A percentile compares a stretch with the other conserved stretches of the same genome.
These are phyloP conservation scores for Avena sativa DNA, from an alignment of 176 grass and related monocot genomes.

Conservation along the genomic window DNA sequence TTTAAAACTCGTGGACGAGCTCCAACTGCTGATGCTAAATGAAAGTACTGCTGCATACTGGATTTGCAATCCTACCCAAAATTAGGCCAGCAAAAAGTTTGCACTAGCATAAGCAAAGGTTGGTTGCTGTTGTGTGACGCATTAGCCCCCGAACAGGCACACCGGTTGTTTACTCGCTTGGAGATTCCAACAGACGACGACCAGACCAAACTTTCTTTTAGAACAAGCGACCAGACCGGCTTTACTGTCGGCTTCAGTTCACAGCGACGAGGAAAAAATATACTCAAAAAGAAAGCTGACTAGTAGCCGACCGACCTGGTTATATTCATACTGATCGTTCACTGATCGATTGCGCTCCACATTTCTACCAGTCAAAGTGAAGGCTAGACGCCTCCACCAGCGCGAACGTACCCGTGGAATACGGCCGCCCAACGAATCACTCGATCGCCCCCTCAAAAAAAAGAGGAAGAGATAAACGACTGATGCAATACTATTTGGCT, in stretches of 20 bases:
- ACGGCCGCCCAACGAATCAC: conserved; percentile 40
- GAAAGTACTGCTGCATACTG: background rate
- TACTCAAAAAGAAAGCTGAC: background rate
- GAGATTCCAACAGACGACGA: conserved; percentile 26
- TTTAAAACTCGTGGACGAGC: too few relatives aligned
- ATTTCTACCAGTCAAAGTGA: conserved; percentile 11
- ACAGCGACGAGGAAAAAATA: background rate
- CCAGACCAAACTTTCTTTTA: background rate
- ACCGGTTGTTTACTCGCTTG: background rate
- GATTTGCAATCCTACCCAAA: background rate
- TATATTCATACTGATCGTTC: conserved; percentile 13
- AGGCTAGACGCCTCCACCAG: conserved; percentile 26
- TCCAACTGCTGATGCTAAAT: background rate
- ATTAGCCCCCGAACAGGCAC: background rate
- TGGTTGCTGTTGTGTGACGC: background rate
- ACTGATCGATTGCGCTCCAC: background rate
- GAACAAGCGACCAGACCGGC: background rate
- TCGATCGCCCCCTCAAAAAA: background rate
- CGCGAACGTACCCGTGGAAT: conserved; percentile 8
- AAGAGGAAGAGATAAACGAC: background rate
- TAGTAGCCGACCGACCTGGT: background rate
- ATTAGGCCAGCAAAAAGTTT: background rate
- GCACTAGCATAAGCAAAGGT: background rate
- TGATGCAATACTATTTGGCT: background rate
- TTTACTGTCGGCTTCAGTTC: conserved; percentile 36